Evolutionary conservation across 139 green algal species (phyloP), one percentile per base, ranked within the genome.

Genomic region (Tetradesmus obliquus): DNA sequence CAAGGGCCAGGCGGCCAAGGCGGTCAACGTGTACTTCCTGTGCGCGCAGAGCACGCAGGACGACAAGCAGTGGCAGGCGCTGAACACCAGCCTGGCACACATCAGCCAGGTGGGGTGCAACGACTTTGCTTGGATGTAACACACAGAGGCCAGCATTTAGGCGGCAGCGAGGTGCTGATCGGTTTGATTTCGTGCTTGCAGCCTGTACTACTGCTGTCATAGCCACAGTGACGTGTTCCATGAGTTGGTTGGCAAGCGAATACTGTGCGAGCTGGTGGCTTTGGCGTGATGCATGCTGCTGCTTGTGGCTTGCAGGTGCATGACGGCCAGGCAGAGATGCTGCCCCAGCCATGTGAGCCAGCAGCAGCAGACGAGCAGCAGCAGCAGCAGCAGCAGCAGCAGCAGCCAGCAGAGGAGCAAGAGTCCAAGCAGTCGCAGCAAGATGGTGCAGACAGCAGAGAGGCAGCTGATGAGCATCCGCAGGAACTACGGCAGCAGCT

Each of bases 21-120:
- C 80, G 12, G 96, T 99, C 89, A 99, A 98, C 89, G 94, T 99
- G n/a, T 99, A 99, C 95, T 99, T 98, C 90, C 91, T 99, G 72
- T 95, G 95, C 55, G 95, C 97, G 3, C 91, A 94, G 45, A 94
- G 94, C 90, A 98, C 97, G 5, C 92, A 85, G 17, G 97, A 99
- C 79, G 97, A 99, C 85, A 86, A 82, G 86, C 80, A 91, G 32
- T 97, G 95, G 95, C 93, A 96, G 86, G 84, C 45, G 13, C 93
- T 97, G 4, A 96, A 95, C 91, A 92, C 88, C 69, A 95, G 84
- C 82, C 91, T 97, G 54, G 88, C 92, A 71, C 88, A 93, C 7
- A 93, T 96, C 57, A 93, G 84, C 0, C 93, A 95, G 69, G 82
- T 51, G 54, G 22, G 58, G 45, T 13, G 82, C 13, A 3, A 45